Evolutionary conservation across 78 protist species (phyloP), one percentile per base, ranked within the genome.

Genomic region (Monosiga brevicollis): DNA sequence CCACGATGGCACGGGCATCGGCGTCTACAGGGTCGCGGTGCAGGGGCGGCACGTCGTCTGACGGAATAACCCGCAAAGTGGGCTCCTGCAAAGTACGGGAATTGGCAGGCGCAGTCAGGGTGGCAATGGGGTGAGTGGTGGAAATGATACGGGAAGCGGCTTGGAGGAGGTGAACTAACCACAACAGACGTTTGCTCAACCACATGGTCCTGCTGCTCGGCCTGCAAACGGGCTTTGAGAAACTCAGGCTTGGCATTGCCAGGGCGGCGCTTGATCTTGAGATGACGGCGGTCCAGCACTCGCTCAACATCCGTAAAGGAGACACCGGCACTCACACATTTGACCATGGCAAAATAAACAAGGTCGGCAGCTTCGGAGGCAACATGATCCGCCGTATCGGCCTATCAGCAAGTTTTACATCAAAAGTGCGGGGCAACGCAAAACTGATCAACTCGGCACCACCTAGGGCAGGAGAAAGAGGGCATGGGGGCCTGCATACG

Each of bases 291-390:
- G 43, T 80, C 83, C 40, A 86, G 84, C 73, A 62, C 54, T 20
- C 38, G 35, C 75, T 86, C 90, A 3, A 90, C 87, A 75, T 83
- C 85, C 1, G 32, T 79, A 79, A 90, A 76, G 29, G 38, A 0
- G 35, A 87, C 84, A 29, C 85, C 88, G 24, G 40, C 80, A 22
- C 40, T 42, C 11, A 73, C 87, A 29, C 81, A 42, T 11, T 32
- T 1, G 24, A 34, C 79, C 54, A 88, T 15, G 34, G 83, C 80
- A 49, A 91, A 91, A 86, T 84, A 91, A 39, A 88, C 1, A 39
- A 91, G 73, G 77, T 91, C 94, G 42, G 94, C 94, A 0, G 91
- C 90, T 73, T 91, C 94, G 24, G 78, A 38, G 9, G 85, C 87
- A 1, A 84, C 37, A 38, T 84, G 82, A 0, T 54, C 82, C 36